Conservation (phyloP, 1,284 basidiomycete genomes). For the Boletellus sp. region DNA sequence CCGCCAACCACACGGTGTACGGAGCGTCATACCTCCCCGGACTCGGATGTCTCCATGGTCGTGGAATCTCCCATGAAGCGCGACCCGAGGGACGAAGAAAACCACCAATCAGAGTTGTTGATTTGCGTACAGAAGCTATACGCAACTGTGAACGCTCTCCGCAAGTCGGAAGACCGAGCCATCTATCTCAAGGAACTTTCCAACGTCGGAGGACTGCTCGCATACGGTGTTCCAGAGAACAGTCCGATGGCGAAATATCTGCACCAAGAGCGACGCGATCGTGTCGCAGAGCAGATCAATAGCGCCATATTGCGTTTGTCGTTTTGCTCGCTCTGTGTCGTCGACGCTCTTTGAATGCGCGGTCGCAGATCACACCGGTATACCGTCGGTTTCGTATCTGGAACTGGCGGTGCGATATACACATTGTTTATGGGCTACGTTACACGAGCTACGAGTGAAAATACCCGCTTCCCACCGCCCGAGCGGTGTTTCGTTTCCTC, state of each 20-base stretch:
- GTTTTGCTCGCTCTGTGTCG: background rate
- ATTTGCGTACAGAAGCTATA: slow-evolving; percentile 61
- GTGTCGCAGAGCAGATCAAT: slow-evolving; percentile 83
- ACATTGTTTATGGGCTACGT: slow-evolving; percentile 50
- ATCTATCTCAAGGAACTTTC: slow-evolving; percentile 66
- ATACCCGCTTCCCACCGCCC: slow-evolving; percentile 45
- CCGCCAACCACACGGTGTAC: slow-evolving; percentile 4
- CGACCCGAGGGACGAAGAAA: slow-evolving; percentile 31
- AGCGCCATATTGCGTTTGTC: slow-evolving; percentile 75
- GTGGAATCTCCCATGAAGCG: slow-evolving; percentile 6
- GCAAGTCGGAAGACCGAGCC: slow-evolving; percentile 48
- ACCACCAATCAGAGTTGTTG: slow-evolving; percentile 44
- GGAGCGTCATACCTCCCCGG: slow-evolving; percentile 6
- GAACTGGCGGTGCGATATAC: slow-evolving; percentile 63
- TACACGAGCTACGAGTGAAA: slow-evolving; percentile 48
- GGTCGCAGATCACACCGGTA: slow-evolving; percentile 46
- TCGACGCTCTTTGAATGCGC: background rate
- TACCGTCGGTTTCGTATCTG: slow-evolving; percentile 53
- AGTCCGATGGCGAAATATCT: slow-evolving; percentile 70
- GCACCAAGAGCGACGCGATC: slow-evolving; percentile 66
- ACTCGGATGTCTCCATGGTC: slow-evolving; percentile 6
- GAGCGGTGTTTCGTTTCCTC: slow-evolving; percentile 30
- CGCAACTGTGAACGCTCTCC: slow-evolving; percentile 50
- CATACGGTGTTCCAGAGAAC: slow-evolving; percentile 69
- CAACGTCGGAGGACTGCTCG: slow-evolving; percentile 71